phyloP scores from a whole-genome alignment of 1,284 basidiomycete species.

The Rhodotorula sp. region DNA sequence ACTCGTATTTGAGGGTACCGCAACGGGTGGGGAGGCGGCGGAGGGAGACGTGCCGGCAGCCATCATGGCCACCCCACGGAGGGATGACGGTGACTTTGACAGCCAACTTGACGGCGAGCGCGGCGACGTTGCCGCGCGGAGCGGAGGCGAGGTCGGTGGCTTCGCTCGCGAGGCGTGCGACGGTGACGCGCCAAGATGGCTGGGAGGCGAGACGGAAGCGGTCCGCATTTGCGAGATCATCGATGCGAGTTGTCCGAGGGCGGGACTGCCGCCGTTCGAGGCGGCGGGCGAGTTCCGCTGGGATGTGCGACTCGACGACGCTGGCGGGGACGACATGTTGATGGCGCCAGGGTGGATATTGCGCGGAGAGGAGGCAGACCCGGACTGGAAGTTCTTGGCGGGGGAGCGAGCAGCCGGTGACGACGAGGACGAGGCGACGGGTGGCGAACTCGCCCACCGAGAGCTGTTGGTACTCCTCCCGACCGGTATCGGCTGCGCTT shows the following conservation, averaged over 20 bases:
- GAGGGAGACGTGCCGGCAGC: background rate
- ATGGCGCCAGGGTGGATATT: background rate
- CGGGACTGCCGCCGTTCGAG: background rate
- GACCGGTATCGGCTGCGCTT: constrained; percentile 7
- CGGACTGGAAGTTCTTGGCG: background rate
- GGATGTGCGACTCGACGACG: too few species aligned
- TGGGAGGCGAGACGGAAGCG: background rate
- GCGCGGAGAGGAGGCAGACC: background rate
- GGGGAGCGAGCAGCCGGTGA: background rate
- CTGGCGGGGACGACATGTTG: background rate
- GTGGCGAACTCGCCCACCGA: constrained; percentile 11
- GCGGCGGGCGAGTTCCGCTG: too few species aligned
- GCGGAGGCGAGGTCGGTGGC: background rate
- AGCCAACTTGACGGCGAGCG: background rate
- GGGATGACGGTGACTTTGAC: background rate
- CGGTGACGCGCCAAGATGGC: background rate
- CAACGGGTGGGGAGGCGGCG: too few species aligned
- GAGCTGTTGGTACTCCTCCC: constrained; percentile 7
- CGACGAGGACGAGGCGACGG: background rate
- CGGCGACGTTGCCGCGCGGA: background rate
- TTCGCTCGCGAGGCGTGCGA: background rate
- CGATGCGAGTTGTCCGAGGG: constrained; percentile 21
- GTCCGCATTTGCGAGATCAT: constrained; percentile 20
- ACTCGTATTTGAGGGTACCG: background rate
- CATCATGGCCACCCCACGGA: too few species aligned